A percentile compares a stretch with the other conserved stretches of the same genome.
Evolutionary conservation across 148 eudicot genomes (phyloP).

Genomic region (Rhododendron ovatum): DNA sequence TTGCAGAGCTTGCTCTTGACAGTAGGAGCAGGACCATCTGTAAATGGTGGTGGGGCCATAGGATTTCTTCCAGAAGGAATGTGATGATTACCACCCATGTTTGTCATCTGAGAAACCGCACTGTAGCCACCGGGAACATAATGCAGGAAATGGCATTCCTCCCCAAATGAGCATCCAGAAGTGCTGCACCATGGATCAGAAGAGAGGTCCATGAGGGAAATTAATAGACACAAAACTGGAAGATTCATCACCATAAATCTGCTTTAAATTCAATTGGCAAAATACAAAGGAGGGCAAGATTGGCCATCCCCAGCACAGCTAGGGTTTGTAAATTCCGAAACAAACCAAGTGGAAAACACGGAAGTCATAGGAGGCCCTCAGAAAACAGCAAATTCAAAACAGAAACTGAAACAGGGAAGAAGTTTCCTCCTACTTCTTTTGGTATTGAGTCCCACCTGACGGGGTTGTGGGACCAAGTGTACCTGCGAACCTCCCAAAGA

Average conservation of each 20-base stretch:
- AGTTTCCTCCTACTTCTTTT: background rate
- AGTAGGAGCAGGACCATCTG: constrained; percentile 7
- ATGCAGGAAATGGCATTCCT: constrained; percentile 15
- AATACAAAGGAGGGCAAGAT: background rate
- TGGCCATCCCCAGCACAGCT: background rate
- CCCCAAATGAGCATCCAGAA: constrained; percentile 19
- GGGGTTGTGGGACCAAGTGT: background rate
- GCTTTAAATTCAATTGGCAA: background rate
- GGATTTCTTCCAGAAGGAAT: constrained; percentile 2
- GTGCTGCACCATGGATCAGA: constrained; percentile 15
- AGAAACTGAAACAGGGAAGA: background rate
- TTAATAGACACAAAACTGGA: background rate
- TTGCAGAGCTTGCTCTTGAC: constrained; percentile 14
- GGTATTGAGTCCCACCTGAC: background rate
- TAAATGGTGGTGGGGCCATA: constrained; percentile 9
- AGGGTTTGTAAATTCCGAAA: background rate
- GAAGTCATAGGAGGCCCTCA: background rate
- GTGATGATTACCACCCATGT: constrained; percentile 10
- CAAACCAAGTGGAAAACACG: background rate
- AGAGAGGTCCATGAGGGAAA: background rate
- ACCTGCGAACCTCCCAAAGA: background rate
- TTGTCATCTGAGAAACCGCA: constrained; percentile 13
- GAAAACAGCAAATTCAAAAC: background rate
- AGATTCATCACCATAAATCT: background rate
- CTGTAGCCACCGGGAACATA: constrained; percentile 14